A percentile compares a stretch with the other conserved stretches of the same genome.
phyloP scores from a whole-genome alignment of 2,329 filamentous ascomycete species.

The Cladophialophora exuberans region DNA sequence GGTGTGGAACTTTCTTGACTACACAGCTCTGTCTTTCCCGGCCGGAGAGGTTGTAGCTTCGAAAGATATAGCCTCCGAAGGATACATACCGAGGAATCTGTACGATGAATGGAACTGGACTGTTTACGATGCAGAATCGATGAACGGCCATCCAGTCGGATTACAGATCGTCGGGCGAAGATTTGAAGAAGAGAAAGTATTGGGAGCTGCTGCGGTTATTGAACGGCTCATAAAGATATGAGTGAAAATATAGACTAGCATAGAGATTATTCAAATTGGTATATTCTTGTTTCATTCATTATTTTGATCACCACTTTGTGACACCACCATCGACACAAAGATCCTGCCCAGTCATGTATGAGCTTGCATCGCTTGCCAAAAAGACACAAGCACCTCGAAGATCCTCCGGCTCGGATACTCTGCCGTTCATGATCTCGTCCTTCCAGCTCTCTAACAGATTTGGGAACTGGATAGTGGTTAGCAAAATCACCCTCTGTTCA shows the following conservation, averaged over 20 bases:
- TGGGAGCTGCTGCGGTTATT: constrained; percentile 45
- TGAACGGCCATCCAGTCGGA: constrained; percentile 53
- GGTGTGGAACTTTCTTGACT: constrained; percentile 66
- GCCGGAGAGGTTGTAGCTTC: constrained; percentile 29
- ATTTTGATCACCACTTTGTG: constrained; percentile 35
- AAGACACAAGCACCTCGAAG: constrained; percentile 55
- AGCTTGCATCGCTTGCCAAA: constrained; percentile 53
- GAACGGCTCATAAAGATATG: constrained; percentile 31
- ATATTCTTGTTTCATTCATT: no score
- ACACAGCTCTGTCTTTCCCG: constrained; percentile 61
- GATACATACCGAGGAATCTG: constrained; percentile 53
- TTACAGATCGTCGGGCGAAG: constrained; percentile 58
- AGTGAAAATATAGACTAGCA: no score
- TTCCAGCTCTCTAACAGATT: constrained; percentile 55
- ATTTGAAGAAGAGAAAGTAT: constrained; percentile 59
- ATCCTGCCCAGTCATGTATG: constrained; percentile 51
- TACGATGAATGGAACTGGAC: constrained; percentile 57
- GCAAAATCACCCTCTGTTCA: background rate
- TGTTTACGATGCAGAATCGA: constrained; percentile 49
- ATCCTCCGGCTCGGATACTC: constrained; percentile 54
- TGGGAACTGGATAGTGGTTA: constrained; percentile 45
- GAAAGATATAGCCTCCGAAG: constrained; percentile 42
- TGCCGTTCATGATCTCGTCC: constrained; percentile 52
- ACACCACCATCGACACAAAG: constrained; percentile 51
- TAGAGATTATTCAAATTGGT: no score